Evolutionary conservation across 1,139 yeast genomes (phyloP), one percentile per base, ranked within the genome.

Genomic region (Cylindricascospora bacillispora): DNA sequence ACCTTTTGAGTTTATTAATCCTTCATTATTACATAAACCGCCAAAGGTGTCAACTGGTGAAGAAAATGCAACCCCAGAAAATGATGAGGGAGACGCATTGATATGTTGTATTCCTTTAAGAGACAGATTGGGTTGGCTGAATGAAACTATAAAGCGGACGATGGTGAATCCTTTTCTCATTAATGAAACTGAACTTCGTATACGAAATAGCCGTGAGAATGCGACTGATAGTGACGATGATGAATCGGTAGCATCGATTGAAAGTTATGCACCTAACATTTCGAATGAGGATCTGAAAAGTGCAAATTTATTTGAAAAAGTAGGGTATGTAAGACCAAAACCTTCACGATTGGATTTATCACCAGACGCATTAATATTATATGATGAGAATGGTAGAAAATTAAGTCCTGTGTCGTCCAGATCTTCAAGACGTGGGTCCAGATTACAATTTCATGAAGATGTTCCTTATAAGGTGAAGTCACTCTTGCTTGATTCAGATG

Each of bases 401-500:
- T 16, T 38, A 6, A 34, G 39, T n/a, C 42, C 39, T 4, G 28
- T 31, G 4, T 44, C 54, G 13, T 37, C 47, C 30, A 42, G 54
- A 17, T 40, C 45, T 12, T 46, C 55, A 14, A 39, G 48, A 30
- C 43, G 54, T 22, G 40, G 47, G 27, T 49, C 56, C 9, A 42
- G 56, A 27, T 35, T 49, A 6, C 45, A 45, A 18, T 41, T 45
- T 15, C 33, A 43, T 9, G 49, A 44, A 13, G 37, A 34, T 12
- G 36, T 45, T 4, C 43, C 56, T 6, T 57, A 59, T 33, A 54
- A 54, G 30, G 60, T 59, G 9, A 56, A 49, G 35, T 57, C 62
- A 2, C n/a, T n/a, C n/a, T 34, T 58, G 26, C 38, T 58, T 18
- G 47, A 39, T 23, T 38, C 35, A 21, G 47, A 42, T 7, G 7